phyloP scores from a whole-genome alignment of 1,284 basidiomycete genomes.

The Phellopilus nigrolimitatus region DNA sequence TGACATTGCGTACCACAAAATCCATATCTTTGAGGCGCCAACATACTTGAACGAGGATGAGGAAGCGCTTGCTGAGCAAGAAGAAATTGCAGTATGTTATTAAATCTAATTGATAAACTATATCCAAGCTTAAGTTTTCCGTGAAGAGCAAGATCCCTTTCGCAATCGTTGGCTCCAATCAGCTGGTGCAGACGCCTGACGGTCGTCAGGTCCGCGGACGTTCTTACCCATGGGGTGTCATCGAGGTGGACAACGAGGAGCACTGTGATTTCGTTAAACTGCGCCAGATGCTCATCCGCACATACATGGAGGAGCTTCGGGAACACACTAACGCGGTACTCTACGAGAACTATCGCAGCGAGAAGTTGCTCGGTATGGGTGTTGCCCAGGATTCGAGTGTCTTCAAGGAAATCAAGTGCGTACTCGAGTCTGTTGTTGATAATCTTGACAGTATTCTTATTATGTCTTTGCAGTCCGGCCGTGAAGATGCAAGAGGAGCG shows the following conservation, averaged over 20 bases:
- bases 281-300: conserved; percentile 95
- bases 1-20: conserved; percentile 90
- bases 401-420: conserved; percentile 97
- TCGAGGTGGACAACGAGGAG: conserved; percentile 97
- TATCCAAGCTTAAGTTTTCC: not conserved
- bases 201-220: conserved; percentile 90
- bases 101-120: not conserved
- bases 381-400: conserved; percentile 94
- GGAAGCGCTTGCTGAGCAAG: conserved; percentile 91
- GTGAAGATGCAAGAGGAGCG: conserved; percentile 94
- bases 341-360: conserved; percentile 95
- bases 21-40: conserved; percentile 94
- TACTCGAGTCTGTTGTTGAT: conserved; percentile 21
- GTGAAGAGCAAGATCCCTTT: conserved; percentile 88
- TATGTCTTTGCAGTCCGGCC: conserved; percentile 62
- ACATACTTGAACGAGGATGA: conserved; percentile 96
- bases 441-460: conserved; percentile 19
- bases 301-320: conserved; percentile 96
- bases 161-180: conserved; percentile 91
- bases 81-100: conserved; percentile 74
- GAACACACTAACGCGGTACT: conserved; percentile 91
- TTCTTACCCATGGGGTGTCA: conserved; percentile 93
- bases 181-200: conserved; percentile 74
- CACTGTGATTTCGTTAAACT: conserved; percentile 99
- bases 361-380: conserved; percentile 93